Evolutionary conservation across 1,284 basidiomycete genomes (phyloP).

Genomic region (Peniophora sp.): DNA sequence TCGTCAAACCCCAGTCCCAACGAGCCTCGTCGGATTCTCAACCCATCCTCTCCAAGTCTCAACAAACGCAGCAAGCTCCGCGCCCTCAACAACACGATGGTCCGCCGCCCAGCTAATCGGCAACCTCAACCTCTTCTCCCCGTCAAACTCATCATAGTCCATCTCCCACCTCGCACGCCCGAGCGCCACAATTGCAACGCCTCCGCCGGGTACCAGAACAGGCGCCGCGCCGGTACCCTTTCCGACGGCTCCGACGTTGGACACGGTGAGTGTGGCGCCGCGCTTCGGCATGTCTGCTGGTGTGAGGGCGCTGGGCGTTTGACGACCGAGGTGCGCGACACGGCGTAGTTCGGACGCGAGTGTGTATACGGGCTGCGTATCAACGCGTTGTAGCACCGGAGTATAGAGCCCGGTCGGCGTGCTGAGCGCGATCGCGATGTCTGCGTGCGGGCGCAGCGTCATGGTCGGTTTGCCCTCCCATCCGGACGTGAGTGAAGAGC

Average conservation of each 20-base stretch:
- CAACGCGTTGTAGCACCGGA: conserved; percentile 65
- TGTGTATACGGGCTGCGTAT: conserved; percentile 53
- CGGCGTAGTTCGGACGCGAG: conserved; percentile 59
- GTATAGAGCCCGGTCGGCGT: conserved; percentile 85
- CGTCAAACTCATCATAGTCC: conserved; percentile 52
- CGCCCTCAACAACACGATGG: conserved; percentile 88
- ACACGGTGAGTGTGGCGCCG: conserved; percentile 80
- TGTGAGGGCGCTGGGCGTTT: conserved; percentile 55
- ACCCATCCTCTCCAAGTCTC: conserved; percentile 85
- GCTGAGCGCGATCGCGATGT: conserved; percentile 71
- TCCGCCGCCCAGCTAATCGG: conserved; percentile 85
- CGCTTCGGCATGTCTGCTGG: conserved; percentile 57
- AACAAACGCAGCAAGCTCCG: conserved; percentile 86
- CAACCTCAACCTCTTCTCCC: conserved; percentile 62
- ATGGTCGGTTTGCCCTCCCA: conserved; percentile 45
- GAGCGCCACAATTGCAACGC: conserved; percentile 86
- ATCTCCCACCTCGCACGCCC: conserved; percentile 80
- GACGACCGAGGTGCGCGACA: conserved; percentile 57
- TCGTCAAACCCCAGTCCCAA: conserved; percentile 51
- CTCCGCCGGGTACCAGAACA: conserved; percentile 81
- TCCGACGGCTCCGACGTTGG: conserved; percentile 80
- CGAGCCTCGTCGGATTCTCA: conserved; percentile 69
- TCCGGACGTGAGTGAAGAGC: conserved; percentile 55
- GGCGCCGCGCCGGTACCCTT: conserved; percentile 67
- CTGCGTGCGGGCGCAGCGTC: conserved; percentile 60